phyloP scores from a whole-genome alignment of 2,329 filamentous ascomycete species.

The Fusarium nisikadoi region DNA sequence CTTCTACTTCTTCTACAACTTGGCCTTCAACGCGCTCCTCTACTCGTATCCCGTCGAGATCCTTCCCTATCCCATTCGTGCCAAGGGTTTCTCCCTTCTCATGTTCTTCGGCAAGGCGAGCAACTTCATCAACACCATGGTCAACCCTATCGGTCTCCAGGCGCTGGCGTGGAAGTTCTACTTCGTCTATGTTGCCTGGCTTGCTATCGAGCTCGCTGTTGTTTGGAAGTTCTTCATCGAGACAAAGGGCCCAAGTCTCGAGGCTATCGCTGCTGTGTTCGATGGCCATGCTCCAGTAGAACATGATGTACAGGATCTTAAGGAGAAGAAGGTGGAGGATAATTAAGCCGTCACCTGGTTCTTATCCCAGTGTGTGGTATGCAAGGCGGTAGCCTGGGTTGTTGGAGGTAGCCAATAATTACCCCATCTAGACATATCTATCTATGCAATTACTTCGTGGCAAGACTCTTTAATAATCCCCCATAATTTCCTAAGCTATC shows the following conservation, averaged over 20 bases:
- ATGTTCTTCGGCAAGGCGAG: slow-evolving; percentile 24
- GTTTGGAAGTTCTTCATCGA: slow-evolving; percentile 8
- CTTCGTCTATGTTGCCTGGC: background rate
- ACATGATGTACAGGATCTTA: no score
- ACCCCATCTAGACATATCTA: no score
- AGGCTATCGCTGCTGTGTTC: background rate
- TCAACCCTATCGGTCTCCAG: background rate
- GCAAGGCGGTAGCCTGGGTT: no score
- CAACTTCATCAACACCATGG: slow-evolving; percentile 8
- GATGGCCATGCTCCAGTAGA: background rate
- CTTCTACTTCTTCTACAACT: slow-evolving; percentile 34
- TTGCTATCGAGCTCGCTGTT: background rate
- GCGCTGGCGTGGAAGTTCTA: background rate
- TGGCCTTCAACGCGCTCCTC: slow-evolving; percentile 32
- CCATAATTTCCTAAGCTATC: no score
- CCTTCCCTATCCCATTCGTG: slow-evolving; percentile 18
- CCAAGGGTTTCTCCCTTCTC: slow-evolving; percentile 30
- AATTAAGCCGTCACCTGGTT: no score
- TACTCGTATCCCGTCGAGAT: slow-evolving; percentile 34
- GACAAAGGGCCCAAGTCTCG: background rate
- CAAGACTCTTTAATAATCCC: no score
- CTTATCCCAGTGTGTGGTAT: no score
- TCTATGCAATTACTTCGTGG: no score
- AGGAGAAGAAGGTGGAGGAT: background rate
- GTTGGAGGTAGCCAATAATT: no score